Base-by-base conservation (phyloP, 495 filamentous ascomycete species). In the Aspergillus coremiiformis region DNA sequence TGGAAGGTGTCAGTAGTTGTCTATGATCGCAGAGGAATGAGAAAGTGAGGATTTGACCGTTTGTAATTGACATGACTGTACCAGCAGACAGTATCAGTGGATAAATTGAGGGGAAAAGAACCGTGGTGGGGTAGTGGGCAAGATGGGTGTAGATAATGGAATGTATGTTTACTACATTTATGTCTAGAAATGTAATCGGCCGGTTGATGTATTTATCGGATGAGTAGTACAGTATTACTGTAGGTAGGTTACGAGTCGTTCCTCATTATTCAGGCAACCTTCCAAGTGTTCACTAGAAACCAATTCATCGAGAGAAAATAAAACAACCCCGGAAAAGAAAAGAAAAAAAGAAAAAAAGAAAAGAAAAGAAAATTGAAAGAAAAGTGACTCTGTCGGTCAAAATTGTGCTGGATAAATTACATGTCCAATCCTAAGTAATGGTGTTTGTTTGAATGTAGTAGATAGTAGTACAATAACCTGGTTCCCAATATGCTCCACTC, bases 41-140 rank as follows among this genome's bases (percentile, higher is more conserved):
- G 8, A 24, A 14, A n/a, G 19, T 9, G 44, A 41, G 37, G n/a
- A n/a, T n/a, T 30, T 47, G 54, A 75, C 73, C 73, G 52, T 74
- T 74, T n/a, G 57, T 71, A 46, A 76, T 66, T 63, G 73, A 67
- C 73, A 76, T 76, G 53, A 19, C 41, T 58, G 51, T 24, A 42
- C 49, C 47, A 54, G 39, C 49, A 46, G 29, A 27, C 9, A 44
- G 47, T 52, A 37, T 21, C n/a, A 48, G 39, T 21, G 12, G 48
- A n/a, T n/a, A n/a, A n/a, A n/a, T n/a, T 15, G 50, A 17, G 20
- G 43, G 43, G 52, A 44, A 50, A 29, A 32, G 49, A 44, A n/a
- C n/a, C n/a, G 39, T 30, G n/a, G 52, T 4, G 24, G 24, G 24
- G 8, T 44, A 35, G 48, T 10, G 8, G 44, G 44, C 6, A 17